These are phyloP conservation scores for Spergularia azorica DNA, from an alignment of 179 eudicot genomes.

Conservation along the genomic window DNA sequence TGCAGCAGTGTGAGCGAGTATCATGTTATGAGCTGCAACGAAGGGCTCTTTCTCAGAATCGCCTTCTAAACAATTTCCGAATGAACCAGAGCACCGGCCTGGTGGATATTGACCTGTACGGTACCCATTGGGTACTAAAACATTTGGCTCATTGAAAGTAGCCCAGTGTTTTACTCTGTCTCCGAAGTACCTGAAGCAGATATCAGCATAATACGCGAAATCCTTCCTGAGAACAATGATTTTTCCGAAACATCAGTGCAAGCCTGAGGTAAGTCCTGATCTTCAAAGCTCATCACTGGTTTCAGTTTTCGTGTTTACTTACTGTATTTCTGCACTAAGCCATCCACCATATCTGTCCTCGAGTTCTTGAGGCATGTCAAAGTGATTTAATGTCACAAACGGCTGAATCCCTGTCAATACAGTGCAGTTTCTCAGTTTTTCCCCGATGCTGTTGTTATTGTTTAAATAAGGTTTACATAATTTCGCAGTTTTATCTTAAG, in stretches of 20 bases:
- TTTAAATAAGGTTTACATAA: too few species aligned
- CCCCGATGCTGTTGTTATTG: too few species aligned
- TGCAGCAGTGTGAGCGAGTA: slow-evolving; percentile 64
- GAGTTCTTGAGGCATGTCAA: slow-evolving; percentile 59
- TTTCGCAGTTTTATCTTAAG: too few species aligned
- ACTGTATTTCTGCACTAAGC: slow-evolving; percentile 50
- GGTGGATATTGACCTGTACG: slow-evolving; percentile 60
- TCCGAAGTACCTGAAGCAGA: slow-evolving; percentile 63
- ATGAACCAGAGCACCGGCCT: slow-evolving; percentile 55
- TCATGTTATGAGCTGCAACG: slow-evolving; percentile 71
- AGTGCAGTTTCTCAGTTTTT: too few species aligned
- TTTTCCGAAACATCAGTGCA: neutral
- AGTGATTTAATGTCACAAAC: slow-evolving; percentile 54
- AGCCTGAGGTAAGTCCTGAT: neutral
- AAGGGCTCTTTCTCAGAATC: slow-evolving; percentile 72
- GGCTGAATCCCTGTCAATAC: slow-evolving; percentile 48
- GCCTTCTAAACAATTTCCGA: slow-evolving; percentile 62
- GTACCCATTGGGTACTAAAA: slow-evolving; percentile 44
- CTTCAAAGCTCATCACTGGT: neutral
- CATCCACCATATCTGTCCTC: slow-evolving; percentile 51
- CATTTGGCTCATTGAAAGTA: slow-evolving; percentile 70
- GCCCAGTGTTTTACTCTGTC: slow-evolving; percentile 66
- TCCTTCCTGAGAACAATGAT: slow-evolving; percentile 51
- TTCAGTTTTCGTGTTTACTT: slow-evolving; percentile 18
- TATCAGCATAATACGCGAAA: slow-evolving; percentile 51